A percentile compares a stretch with the other conserved stretches of the same genome.
Evolutionary conservation across 176 grass and related monocot genomes (phyloP).

Genomic region (Puccinellia tenuiflora): DNA sequence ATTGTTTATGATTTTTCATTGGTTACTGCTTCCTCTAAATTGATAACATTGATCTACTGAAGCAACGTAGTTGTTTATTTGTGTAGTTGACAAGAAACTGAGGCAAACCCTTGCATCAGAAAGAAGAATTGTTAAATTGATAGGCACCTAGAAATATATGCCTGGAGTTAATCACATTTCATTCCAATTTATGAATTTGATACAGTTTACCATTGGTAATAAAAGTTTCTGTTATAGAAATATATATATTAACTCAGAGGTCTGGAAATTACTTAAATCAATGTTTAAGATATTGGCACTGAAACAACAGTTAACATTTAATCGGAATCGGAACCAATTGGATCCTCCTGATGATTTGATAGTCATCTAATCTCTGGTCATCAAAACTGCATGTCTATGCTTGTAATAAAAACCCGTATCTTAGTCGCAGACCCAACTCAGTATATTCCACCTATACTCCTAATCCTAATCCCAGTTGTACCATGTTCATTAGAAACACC

Average conservation of each 20-base stretch:
- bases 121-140: neutral
- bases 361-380: neutral
- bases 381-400: neutral
- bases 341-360: neutral
- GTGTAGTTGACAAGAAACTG: neutral
- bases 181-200: neutral
- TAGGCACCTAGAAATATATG: conserved; percentile 1
- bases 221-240: neutral
- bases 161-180: neutral
- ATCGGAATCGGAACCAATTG: neutral
- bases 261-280: neutral
- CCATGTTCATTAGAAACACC: neutral
- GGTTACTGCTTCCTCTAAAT: neutral
- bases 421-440: neutral
- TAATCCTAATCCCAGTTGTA: neutral
- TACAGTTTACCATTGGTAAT: neutral
- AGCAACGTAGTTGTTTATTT: neutral
- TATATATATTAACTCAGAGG: neutral
- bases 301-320: neutral
- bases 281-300: neutral
- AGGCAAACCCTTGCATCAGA: neutral
- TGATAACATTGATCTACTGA: neutral
- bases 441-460: neutral
- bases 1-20: neutral
- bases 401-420: neutral